phyloP scores from a whole-genome alignment of 225 moss, liverwort and hornwort genomes.

The Polytrichum formosum region DNA sequence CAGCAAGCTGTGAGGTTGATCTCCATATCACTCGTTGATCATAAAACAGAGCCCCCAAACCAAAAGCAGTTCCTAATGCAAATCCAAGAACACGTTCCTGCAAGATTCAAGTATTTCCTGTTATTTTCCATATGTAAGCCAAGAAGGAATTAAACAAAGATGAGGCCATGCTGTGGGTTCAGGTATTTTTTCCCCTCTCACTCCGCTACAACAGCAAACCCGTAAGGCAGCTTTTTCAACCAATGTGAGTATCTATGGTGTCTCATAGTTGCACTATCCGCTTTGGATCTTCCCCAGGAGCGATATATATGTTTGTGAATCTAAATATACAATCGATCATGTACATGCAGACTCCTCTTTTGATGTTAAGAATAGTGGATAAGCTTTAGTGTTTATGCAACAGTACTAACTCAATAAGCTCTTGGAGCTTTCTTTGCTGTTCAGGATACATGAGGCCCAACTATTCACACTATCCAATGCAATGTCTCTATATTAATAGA shows the following conservation, averaged over 20 bases:
- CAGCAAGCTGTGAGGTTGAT: slow-evolving; percentile 49
- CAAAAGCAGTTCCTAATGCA: slow-evolving; percentile 43
- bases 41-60: slow-evolving; percentile 42
- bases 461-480: too few relatives aligned
- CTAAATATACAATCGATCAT: too few relatives aligned
- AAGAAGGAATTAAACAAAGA: background rate
- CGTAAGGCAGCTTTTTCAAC: background rate
- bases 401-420: too few relatives aligned
- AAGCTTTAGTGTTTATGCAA: too few relatives aligned
- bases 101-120: slow-evolving; percentile 1
- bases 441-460: too few relatives aligned
- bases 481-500: too few relatives aligned
- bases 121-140: background rate
- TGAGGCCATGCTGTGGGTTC: background rate
- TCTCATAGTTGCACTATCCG: background rate
- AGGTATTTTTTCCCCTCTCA: too few relatives aligned
- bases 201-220: background rate
- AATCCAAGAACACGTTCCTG: slow-evolving; percentile 65
- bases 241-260: background rate
- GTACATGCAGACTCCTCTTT: too few relatives aligned
- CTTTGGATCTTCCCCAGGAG: too few relatives aligned
- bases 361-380: too few relatives aligned
- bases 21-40: slow-evolving; percentile 52
- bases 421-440: too few relatives aligned
- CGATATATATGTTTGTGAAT: too few relatives aligned